Conservation (phyloP, 768 basidiomycete genomes). For the Exidia glandulosa region DNA sequence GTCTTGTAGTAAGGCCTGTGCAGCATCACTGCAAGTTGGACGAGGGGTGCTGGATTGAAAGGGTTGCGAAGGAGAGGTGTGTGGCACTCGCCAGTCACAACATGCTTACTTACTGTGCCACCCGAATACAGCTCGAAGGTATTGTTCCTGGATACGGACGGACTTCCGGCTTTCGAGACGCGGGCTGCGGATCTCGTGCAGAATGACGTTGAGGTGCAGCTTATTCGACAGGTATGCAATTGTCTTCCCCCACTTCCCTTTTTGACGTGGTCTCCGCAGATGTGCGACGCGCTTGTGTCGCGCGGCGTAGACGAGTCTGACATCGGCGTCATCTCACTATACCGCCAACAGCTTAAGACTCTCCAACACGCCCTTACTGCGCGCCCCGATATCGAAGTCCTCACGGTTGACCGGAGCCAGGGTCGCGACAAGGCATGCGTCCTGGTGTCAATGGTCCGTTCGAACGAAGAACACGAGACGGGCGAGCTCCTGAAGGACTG, state of each 20-base stretch:
- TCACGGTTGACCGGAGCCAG: slow-evolving; percentile 90
- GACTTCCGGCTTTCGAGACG: slow-evolving; percentile 65
- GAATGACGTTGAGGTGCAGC: slow-evolving; percentile 65
- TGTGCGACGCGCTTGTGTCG: slow-evolving; percentile 51
- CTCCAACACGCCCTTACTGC: slow-evolving; percentile 52
- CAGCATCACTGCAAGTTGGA: slow-evolving; percentile 28
- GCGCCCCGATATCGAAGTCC: slow-evolving; percentile 57
- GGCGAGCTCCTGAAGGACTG: slow-evolving; percentile 93
- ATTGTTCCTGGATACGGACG: slow-evolving; percentile 91
- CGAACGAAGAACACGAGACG: slow-evolving; percentile 64
- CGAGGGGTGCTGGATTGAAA: slow-evolving; percentile 58
- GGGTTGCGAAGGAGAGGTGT: slow-evolving; percentile 53
- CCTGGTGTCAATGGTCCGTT: slow-evolving; percentile 84
- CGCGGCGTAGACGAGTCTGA: slow-evolving; percentile 58
- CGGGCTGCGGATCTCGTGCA: slow-evolving; percentile 83
- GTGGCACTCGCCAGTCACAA: slow-evolving; percentile 7
- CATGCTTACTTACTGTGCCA: not conserved
- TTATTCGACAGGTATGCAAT: slow-evolving; percentile 27
- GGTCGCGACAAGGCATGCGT: slow-evolving; percentile 94
- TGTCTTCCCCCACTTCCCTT: not conserved
- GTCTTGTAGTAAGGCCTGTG: slow-evolving; percentile 36
- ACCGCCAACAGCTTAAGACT: slow-evolving; percentile 92
- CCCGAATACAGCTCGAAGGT: slow-evolving; percentile 54
- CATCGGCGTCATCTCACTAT: slow-evolving; percentile 83
- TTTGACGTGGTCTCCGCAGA: slow-evolving; percentile 43